Base-by-base conservation (phyloP, 352 stramenopile species). In the Globisporangium canariense region DNA sequence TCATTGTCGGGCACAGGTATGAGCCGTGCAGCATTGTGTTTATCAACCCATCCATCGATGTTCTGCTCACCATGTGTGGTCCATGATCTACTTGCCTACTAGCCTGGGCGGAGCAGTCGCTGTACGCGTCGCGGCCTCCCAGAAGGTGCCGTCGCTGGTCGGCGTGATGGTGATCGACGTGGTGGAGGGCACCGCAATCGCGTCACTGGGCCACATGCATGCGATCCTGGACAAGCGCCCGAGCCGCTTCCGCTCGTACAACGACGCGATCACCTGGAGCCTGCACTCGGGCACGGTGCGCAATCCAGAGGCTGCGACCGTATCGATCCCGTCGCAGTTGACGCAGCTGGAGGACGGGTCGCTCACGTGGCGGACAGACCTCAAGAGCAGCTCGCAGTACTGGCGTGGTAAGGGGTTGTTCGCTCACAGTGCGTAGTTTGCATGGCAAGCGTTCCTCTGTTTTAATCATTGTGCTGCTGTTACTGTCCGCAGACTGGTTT, bases 121-220 rank as follows among this genome's bases (percentile, higher is more conserved):
- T 13, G 87, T 96, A 32, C 83, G 88, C 16, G 83, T 93, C 14
- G 83, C 79, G 1, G 81, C 79, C 1, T 79, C 78, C 5, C 68
- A 78, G 32, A 73, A 83, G 28, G 74, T 95, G 25, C 56, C 67
- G 16, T 89, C 82, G 3, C 69, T 97, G 10, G 79, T 84, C 11
- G 89, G 89, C 16, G 76, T 95, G 2, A 91, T 97, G 75, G 88
- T 97, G 41, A 86, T 97, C 49, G 89, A 97, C 64, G 89, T 97
- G 8, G 89, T 97, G 9, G 89, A 97, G 59, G 88, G 88, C 50
- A 96, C 89, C 7, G 88, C 89, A 5, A 70, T 96, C 16, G 86
- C 87, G n/a, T 93, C 89, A 8, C 73, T 97, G 11, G 73, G 78
- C 49, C 83, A 94, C 71, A 97, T 97, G 89, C 75, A 90, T 49